phyloP scores from a whole-genome alignment of 164 flowering plant genomes.

The Vitis rupestris region DNA sequence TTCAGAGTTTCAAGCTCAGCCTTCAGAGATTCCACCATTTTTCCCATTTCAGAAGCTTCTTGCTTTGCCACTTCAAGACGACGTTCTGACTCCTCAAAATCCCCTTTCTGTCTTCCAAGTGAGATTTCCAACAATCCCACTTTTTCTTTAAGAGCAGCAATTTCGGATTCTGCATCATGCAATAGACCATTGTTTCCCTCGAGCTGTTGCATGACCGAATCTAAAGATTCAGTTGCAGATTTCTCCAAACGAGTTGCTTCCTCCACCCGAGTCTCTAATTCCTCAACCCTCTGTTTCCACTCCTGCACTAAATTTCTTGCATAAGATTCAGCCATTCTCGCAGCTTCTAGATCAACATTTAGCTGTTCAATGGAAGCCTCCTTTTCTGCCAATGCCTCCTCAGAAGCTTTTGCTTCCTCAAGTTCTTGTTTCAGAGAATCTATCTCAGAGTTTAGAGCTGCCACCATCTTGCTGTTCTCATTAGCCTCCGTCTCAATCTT shows the following conservation, averaged over 20 bases:
- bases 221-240: conserved; percentile 70
- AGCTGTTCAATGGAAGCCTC: conserved; percentile 57
- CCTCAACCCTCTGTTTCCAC: conserved; percentile 54
- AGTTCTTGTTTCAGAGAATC: conserved; percentile 57
- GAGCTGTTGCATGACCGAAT: conserved; percentile 63
- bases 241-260: conserved; percentile 65
- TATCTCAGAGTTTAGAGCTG: conserved; percentile 53
- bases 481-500: conserved; percentile 45
- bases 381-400: conserved; percentile 40
- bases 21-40: conserved; percentile 45
- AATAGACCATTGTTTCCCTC: conserved; percentile 61
- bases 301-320: conserved; percentile 57
- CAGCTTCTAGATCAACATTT: conserved; percentile 66
- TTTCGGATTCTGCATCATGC: conserved; percentile 68
- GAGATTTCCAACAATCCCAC: conserved; percentile 73
- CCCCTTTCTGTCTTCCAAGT: conserved; percentile 49
- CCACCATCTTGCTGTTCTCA: conserved; percentile 40
- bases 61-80: conserved; percentile 36
- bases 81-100: conserved; percentile 55
- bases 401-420: conserved; percentile 28
- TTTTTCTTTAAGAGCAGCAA: conserved; percentile 59
- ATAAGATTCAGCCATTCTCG: conserved; percentile 72
- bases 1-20: conserved; percentile 58
- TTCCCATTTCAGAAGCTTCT: conserved; percentile 52
- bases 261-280: conserved; percentile 44